Percentiles rank a stretch among this genome's conserved stretches.
Conservation (phyloP, 176 grass and related monocot genomes). For the Triticum turgidum region DNA sequence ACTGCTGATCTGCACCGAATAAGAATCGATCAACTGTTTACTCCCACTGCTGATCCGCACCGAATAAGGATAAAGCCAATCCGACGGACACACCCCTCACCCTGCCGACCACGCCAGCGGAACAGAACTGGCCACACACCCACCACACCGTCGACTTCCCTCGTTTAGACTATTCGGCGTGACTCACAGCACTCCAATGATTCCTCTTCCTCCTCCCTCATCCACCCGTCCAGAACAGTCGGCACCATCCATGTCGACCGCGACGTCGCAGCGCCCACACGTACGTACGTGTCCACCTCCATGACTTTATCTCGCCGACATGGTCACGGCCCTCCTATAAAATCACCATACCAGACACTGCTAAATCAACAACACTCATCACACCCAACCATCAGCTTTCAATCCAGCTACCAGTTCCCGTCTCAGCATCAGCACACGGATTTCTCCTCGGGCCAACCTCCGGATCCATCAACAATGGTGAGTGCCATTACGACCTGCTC, state of each 20-base stretch:
- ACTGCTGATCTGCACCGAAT: too few relatives aligned
- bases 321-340: constrained; percentile 8
- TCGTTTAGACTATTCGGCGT: neutral
- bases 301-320: neutral
- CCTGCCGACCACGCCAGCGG: neutral
- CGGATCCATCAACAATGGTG: neutral
- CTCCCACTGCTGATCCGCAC: neutral
- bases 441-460: neutral
- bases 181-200: neutral
- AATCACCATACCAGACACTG: neutral
- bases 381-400: neutral
- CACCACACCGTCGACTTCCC: neutral
- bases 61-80: neutral
- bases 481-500: neutral
- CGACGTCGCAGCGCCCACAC: neutral
- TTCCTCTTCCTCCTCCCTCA: neutral
- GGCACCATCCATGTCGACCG: neutral
- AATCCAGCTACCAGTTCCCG: neutral
- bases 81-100: neutral
- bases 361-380: neutral
- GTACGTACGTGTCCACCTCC: constrained; percentile 16
- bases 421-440: neutral
- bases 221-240: neutral
- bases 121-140: neutral
- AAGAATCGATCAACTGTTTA: too few relatives aligned